These are phyloP conservation scores for Nicotiana undulata DNA, from an alignment of 257 asterid genomes.

Conservation along the genomic window DNA sequence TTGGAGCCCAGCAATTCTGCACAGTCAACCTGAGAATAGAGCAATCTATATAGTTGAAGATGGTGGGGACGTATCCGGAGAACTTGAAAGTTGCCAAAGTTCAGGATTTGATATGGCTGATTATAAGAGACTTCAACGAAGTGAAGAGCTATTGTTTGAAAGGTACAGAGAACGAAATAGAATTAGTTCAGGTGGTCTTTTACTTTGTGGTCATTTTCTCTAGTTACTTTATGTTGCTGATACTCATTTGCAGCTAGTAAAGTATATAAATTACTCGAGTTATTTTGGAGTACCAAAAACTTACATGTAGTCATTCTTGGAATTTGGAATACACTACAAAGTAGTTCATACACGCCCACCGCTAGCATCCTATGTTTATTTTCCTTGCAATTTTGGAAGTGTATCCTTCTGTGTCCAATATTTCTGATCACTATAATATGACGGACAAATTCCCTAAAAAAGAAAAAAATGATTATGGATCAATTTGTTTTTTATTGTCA, in stretches of 20 bases:
- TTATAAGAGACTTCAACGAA: slow-evolving; percentile 26
- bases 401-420: neutral
- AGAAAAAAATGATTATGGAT: too few species aligned
- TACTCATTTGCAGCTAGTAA: neutral
- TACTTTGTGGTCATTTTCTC: slow-evolving; percentile 40
- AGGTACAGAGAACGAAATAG: slow-evolving; percentile 49
- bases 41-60: slow-evolving; percentile 8
- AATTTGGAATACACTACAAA: neutral
- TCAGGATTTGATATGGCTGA: slow-evolving; percentile 56
- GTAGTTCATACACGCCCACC: neutral
- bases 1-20: slow-evolving; percentile 41
- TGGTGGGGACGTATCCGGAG: slow-evolving; percentile 4
- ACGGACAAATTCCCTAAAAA: neutral
- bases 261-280: neutral
- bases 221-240: slow-evolving; percentile 8
- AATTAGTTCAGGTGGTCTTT: slow-evolving; percentile 59
- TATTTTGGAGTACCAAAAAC: neutral
- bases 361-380: neutral
- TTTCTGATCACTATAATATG: neutral
- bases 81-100: slow-evolving; percentile 8
- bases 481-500: too few species aligned
- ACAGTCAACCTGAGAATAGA: slow-evolving; percentile 3
- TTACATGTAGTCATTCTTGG: neutral
- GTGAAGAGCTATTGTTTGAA: slow-evolving; percentile 59
- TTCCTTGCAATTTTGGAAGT: neutral